phyloP scores from a whole-genome alignment of 805 yeast species.

The Clavispora asparagi region DNA sequence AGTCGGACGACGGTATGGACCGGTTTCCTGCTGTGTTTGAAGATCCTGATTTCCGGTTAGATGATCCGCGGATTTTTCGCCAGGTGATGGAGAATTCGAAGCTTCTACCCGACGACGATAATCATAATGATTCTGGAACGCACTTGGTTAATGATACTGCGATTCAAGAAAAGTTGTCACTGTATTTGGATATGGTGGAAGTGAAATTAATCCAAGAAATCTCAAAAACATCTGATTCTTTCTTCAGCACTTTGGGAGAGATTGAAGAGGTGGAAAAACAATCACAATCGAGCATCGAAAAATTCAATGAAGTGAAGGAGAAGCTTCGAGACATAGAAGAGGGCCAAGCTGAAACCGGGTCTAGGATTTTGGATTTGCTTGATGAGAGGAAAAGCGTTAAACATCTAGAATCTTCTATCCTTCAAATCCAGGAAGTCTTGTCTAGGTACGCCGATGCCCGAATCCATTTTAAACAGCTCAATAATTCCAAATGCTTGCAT shows the following conservation, averaged over 20 bases:
- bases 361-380: conserved; percentile 44
- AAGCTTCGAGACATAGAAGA: conserved; percentile 44
- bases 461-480: conserved; percentile 36
- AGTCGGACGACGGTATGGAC: conserved; percentile 4
- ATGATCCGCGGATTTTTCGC: conserved; percentile 81
- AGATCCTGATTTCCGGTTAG: conserved; percentile 66
- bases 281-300: conserved; percentile 46
- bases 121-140: conserved; percentile 13
- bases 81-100: conserved; percentile 61
- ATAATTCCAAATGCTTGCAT: conserved; percentile 52
- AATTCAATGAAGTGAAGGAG: conserved; percentile 41
- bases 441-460: conserved; percentile 39
- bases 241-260: conserved; percentile 80
- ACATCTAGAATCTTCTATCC: conserved; percentile 54
- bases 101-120: conserved; percentile 27
- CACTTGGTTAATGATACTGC: conserved; percentile 45
- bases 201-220: conserved; percentile 75
- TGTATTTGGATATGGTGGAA: conserved; percentile 82
- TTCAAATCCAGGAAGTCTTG: conserved; percentile 43
- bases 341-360: conserved; percentile 47
- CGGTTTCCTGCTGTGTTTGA: conserved; percentile 69
- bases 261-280: conserved; percentile 57
- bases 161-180: conserved; percentile 73
- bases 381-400: conserved; percentile 56
- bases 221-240: conserved; percentile 76